These are phyloP conservation scores for Coprinopsis strossmayeri DNA, from an alignment of 768 basidiomycete genomes.

Conservation along the genomic window DNA sequence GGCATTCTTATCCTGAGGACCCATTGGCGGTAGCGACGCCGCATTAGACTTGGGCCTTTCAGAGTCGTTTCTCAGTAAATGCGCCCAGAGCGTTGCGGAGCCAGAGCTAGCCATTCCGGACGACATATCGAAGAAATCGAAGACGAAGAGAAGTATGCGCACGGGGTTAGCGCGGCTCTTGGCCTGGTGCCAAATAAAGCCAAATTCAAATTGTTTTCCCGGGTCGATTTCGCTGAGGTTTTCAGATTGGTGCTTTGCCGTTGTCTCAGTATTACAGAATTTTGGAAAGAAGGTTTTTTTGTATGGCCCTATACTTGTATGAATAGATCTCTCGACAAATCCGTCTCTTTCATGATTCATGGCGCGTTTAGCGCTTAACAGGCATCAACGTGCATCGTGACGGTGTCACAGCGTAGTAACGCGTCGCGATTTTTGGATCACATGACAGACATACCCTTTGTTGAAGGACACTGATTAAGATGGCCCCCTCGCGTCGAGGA, in stretches of 20 bases:
- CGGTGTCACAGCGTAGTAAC: too few relatives aligned
- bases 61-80: conserved; percentile 43
- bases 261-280: too few relatives aligned
- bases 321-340: too few relatives aligned
- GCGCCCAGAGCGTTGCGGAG: conserved; percentile 44
- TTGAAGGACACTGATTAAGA: conserved; percentile 28
- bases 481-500: conserved; percentile 33
- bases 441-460: conserved; percentile 30
- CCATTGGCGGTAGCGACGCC: conserved; percentile 30
- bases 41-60: conserved; percentile 17
- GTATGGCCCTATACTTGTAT: too few relatives aligned
- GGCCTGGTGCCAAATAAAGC: too few relatives aligned
- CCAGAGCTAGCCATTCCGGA: background rate
- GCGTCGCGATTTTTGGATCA: conserved; percentile 23
- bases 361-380: too few relatives aligned
- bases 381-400: background rate
- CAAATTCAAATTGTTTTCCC: too few relatives aligned
- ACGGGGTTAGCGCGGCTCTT: background rate
- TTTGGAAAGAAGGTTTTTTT: too few relatives aligned
- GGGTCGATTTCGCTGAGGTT: too few relatives aligned
- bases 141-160: background rate
- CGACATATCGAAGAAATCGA: background rate
- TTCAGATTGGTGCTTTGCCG: too few relatives aligned
- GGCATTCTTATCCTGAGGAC: conserved; percentile 56
- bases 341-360: too few relatives aligned